Percentiles rank a stretch among this genome's conserved stretches.
phyloP scores from a whole-genome alignment of 1,284 basidiomycete genomes.

The Ceratobasidium sp. region DNA sequence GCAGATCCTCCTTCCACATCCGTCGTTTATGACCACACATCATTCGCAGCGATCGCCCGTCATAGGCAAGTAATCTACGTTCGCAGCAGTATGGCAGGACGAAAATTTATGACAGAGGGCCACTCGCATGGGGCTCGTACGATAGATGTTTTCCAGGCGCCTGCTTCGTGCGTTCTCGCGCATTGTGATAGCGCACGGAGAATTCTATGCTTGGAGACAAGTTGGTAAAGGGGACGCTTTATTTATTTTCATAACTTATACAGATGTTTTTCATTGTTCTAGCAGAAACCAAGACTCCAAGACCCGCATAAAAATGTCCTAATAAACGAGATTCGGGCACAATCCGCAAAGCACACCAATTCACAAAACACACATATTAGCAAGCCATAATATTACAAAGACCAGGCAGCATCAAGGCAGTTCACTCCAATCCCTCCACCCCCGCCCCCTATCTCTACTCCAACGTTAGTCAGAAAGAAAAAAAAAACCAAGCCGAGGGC shows the following conservation, averaged over 20 bases:
- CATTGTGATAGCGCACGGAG: background rate
- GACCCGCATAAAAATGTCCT: background rate
- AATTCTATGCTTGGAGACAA: no score
- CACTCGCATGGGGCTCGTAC: no score
- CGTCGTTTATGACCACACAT: background rate
- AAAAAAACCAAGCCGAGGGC: background rate
- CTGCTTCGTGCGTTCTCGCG: background rate
- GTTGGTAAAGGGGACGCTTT: no score
- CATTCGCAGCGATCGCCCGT: background rate
- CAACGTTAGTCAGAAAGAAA: no score
- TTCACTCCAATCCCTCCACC: background rate
- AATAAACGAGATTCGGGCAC: background rate
- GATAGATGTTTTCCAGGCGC: background rate
- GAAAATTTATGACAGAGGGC: background rate
- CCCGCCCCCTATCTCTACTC: background rate
- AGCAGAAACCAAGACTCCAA: background rate
- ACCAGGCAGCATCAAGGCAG: background rate
- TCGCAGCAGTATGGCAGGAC: background rate
- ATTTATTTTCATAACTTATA: no score
- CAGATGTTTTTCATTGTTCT: no score
- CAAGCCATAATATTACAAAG: background rate
- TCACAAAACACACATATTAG: constrained; percentile 1
- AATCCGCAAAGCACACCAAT: background rate
- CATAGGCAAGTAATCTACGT: background rate
- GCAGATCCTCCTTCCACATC: constrained; percentile 5